A percentile compares a stretch with the other conserved stretches of the same genome.
phyloP scores from a whole-genome alignment of 768 basidiomycete genomes.

The Asterophora lycoperdoides region DNA sequence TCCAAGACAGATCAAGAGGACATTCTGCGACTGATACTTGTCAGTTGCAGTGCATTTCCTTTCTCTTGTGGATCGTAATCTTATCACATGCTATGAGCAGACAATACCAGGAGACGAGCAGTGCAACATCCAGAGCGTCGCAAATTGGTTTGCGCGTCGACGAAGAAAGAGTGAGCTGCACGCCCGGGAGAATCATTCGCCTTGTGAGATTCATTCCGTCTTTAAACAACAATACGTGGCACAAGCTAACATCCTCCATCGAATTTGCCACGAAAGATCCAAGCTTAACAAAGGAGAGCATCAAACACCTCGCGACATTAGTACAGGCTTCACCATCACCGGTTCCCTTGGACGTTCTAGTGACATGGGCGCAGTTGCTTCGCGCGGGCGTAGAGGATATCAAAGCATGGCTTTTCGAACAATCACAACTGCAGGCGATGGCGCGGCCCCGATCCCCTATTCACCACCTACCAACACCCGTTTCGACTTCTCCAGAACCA shows the following conservation, averaged over 20 bases:
- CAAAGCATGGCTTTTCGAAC: slow-evolving; percentile 18
- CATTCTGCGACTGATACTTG: slow-evolving; percentile 14
- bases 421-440: neutral
- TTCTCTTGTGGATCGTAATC: too few species aligned
- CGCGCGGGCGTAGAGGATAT: slow-evolving; percentile 20
- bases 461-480: slow-evolving; percentile 20
- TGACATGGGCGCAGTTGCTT: slow-evolving; percentile 29
- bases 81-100: slow-evolving; percentile 5
- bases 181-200: neutral
- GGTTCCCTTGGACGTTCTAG: slow-evolving; percentile 18
- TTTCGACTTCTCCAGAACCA: slow-evolving; percentile 23
- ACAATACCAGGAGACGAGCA: slow-evolving; percentile 11
- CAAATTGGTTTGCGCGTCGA: slow-evolving; percentile 14
- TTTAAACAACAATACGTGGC: neutral
- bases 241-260: neutral
- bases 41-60: neutral
- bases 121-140: slow-evolving; percentile 2
- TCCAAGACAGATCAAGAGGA: slow-evolving; percentile 5
- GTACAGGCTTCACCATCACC: slow-evolving; percentile 21
- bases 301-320: slow-evolving; percentile 23
- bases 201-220: neutral
- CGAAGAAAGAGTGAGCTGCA: neutral
- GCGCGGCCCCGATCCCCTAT: slow-evolving; percentile 8
- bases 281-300: slow-evolving; percentile 17
- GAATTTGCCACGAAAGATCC: slow-evolving; percentile 11